A percentile compares a stretch with the other conserved stretches of the same genome.
Evolutionary conservation across 768 basidiomycete genomes (phyloP).

Genomic region (Exsudoporus frostii): DNA sequence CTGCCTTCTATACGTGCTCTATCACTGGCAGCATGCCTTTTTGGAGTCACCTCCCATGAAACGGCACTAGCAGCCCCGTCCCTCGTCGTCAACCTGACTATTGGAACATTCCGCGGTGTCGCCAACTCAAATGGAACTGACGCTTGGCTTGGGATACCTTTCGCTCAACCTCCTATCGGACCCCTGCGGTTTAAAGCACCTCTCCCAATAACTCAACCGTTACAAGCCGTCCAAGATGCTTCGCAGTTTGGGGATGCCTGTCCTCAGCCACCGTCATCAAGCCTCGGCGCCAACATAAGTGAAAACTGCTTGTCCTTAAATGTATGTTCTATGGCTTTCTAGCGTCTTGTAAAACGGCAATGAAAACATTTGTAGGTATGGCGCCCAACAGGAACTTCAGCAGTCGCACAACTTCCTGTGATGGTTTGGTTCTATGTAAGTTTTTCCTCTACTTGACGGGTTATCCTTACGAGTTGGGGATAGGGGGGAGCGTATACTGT

Average conservation of each 20-base stretch:
- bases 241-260: slow-evolving; percentile 53
- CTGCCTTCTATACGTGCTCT: background rate
- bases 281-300: slow-evolving; percentile 41
- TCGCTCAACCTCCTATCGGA: slow-evolving; percentile 54
- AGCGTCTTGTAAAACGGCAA: background rate
- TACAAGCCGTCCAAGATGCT: slow-evolving; percentile 38
- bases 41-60: background rate
- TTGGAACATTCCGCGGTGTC: slow-evolving; percentile 48
- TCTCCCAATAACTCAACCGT: slow-evolving; percentile 34
- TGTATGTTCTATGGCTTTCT: slow-evolving; percentile 19
- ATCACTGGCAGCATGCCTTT: background rate
- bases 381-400: slow-evolving; percentile 10
- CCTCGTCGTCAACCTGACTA: slow-evolving; percentile 37
- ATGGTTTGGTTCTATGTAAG: slow-evolving; percentile 22
- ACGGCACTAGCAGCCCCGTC: background rate
- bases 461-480: background rate
- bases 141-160: slow-evolving; percentile 61
- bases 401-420: slow-evolving; percentile 11
- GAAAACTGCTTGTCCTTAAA: slow-evolving; percentile 60
- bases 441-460: background rate
- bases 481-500: slow-evolving; percentile 17
- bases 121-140: slow-evolving; percentile 44
- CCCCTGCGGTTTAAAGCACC: slow-evolving; percentile 57
- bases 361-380: slow-evolving; percentile 10
- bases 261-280: slow-evolving; percentile 40